Evolutionary conservation across 73 alveolate genomes (phyloP).

Genomic region (Symbiodinium pilosum): DNA sequence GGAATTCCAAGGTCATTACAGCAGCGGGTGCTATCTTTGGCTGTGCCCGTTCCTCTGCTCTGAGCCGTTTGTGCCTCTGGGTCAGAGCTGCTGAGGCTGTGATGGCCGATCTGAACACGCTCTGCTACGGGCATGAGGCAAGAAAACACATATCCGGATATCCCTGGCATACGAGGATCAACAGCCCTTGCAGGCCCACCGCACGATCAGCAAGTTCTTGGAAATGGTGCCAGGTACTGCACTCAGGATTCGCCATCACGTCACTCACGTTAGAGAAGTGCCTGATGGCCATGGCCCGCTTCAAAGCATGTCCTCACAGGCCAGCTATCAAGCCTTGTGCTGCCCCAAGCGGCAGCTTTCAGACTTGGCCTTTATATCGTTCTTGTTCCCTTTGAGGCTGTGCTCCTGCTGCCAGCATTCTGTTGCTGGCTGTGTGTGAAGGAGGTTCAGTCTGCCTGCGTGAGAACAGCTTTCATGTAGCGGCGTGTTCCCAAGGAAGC

Average conservation of each 20-base stretch:
- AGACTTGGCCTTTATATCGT: too few relatives aligned
- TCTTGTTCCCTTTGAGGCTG: too few relatives aligned
- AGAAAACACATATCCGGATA: not conserved
- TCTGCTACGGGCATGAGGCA: not conserved
- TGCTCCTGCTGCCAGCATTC: not conserved
- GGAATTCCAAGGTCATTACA: not conserved
- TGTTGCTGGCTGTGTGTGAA: not conserved
- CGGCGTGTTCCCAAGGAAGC: too few relatives aligned
- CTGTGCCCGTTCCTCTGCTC: not conserved
- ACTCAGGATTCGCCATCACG: too few relatives aligned
- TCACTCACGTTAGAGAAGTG: too few relatives aligned
- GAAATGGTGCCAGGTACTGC: not conserved
- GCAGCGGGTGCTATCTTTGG: not conserved
- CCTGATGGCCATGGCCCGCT: not conserved
- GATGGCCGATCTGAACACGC: slow-evolving; percentile 5
- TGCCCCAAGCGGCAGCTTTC: not conserved
- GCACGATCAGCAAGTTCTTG: not conserved
- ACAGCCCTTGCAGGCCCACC: not conserved
- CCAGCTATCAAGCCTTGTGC: not conserved
- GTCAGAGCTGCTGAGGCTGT: not conserved
- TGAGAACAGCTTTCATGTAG: too few relatives aligned
- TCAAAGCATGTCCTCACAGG: not conserved
- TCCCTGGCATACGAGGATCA: not conserved
- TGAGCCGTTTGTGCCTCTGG: not conserved
- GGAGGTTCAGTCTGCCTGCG: too few relatives aligned